phyloP scores from a whole-genome alignment of 2,329 filamentous ascomycete species.

The Penicillium sp. region DNA sequence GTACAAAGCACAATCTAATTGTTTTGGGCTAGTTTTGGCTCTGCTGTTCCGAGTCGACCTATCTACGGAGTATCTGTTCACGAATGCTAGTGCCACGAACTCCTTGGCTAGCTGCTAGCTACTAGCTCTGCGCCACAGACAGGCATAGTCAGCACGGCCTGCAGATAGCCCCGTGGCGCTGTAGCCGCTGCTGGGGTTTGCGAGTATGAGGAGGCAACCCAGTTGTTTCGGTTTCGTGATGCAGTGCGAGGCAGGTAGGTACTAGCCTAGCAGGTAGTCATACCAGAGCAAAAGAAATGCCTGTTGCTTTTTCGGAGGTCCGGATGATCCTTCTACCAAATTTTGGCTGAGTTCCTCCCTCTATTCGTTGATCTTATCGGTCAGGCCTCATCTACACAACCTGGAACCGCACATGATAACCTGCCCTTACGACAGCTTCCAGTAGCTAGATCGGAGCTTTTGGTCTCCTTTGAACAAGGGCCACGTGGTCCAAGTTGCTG shows the following conservation, averaged over 20 bases:
- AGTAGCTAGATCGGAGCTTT: not conserved
- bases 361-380: not conserved
- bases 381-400: not conserved
- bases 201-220: not conserved
- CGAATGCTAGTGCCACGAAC: not conserved
- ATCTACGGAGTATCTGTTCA: no score
- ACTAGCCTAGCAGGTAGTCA: no score
- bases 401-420: not conserved
- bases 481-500: no score
- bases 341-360: not conserved
- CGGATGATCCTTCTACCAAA: not conserved
- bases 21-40: not conserved
- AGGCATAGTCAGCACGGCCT: not conserved
- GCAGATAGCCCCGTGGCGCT: not conserved
- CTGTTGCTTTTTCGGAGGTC: not conserved
- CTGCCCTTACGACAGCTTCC: not conserved
- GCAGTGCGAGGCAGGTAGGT: not conserved
- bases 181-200: not conserved
- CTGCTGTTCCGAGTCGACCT: not conserved
- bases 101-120: not conserved
- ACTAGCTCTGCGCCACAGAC: not conserved
- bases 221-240: not conserved
- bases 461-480: no score
- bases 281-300: not conserved
- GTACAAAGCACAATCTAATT: no score